Base-by-base conservation (phyloP, 225 moss, liverwort and hornwort genomes). In the Ulota crispa region DNA sequence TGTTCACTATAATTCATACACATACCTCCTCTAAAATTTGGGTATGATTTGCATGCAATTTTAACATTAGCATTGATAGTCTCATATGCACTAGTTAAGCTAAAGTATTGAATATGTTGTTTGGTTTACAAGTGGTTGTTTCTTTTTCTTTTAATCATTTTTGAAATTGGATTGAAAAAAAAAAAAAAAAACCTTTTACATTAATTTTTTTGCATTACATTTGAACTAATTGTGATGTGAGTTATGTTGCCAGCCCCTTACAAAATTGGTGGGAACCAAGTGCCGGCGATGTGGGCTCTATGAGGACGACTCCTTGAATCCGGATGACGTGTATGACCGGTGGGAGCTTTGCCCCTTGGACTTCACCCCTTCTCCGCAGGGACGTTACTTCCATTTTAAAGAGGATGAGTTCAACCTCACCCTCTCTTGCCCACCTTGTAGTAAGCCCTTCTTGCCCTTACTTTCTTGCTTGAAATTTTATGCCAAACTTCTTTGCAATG, bases 261-360 rank as follows among this genome's bases (percentile, higher is more conserved):
- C 91, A 55, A 84, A 83, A 15, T 84, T 97, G 24, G 37, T 68
- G 37, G 93, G 92, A 54, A 79, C 63, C 47, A 94, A 94, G 82
- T 97, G 94, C 86, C 94, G 87, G 82, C 86, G 89, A 1, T 95
- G 94, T 75, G 93, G 95, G 15, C 68, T 97, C 9, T 92, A 90
- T 32, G 93, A 95, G 73, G 70, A 92, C 71, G 93, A 97, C 71
- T 85, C 70, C 5, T 39, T 91, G 55, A 95, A 93, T 82, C 31
- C 61, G 18, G 91, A 97, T 78, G 96, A 95, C 5, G 76, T 75
- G 8, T 97, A 89, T 80, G 85, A 85, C 75, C 83, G 78, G 76
- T 91, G 87, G 90, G 92, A 95, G 79, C 79, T 97, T 14, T 97
- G 95, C 84, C 93, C 95, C 1, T 74, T 82, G 10, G 85, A 90